These are phyloP conservation scores for Auriscalpium microsporum DNA, from an alignment of 768 basidiomycete genomes.

Conservation along the genomic window DNA sequence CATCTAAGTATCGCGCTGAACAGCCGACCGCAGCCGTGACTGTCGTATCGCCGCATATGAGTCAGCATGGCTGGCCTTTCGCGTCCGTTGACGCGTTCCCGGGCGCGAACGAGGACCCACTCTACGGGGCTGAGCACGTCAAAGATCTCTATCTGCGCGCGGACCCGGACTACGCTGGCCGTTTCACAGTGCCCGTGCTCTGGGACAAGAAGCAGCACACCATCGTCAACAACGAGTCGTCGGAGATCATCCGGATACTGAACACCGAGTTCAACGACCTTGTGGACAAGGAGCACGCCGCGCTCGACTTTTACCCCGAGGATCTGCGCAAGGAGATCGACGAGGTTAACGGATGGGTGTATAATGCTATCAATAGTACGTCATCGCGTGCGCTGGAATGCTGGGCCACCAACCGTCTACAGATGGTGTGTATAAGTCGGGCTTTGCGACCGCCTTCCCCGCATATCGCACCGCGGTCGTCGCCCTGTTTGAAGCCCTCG, in stretches of 20 bases:
- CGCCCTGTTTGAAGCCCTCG: constrained; percentile 70
- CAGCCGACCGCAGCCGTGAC: constrained; percentile 49
- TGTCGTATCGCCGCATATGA: constrained; percentile 83
- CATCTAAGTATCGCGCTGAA: too few relatives aligned
- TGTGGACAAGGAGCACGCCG: constrained; percentile 54
- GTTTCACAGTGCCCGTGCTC: constrained; percentile 82
- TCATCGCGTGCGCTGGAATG: background rate
- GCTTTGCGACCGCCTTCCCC: constrained; percentile 74
- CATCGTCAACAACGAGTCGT: constrained; percentile 93
- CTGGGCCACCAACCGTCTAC: background rate
- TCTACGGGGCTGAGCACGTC: constrained; percentile 61
- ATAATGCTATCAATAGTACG: constrained; percentile 77
- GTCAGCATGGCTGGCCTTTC: constrained; percentile 81
- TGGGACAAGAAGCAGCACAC: constrained; percentile 87
- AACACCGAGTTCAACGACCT: constrained; percentile 78
- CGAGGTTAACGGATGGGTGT: constrained; percentile 77
- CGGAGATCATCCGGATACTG: constrained; percentile 92
- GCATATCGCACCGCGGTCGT: constrained; percentile 76
- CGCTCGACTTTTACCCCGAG: constrained; percentile 72
- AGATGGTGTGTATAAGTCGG: constrained; percentile 86
- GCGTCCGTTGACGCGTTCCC: constrained; percentile 59
- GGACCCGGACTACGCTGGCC: constrained; percentile 61
- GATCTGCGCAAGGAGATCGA: constrained; percentile 71
- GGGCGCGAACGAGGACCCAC: constrained; percentile 66
- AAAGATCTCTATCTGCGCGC: constrained; percentile 81